phyloP scores from a whole-genome alignment of 306 rosid species.

The Quercus engelmannii region DNA sequence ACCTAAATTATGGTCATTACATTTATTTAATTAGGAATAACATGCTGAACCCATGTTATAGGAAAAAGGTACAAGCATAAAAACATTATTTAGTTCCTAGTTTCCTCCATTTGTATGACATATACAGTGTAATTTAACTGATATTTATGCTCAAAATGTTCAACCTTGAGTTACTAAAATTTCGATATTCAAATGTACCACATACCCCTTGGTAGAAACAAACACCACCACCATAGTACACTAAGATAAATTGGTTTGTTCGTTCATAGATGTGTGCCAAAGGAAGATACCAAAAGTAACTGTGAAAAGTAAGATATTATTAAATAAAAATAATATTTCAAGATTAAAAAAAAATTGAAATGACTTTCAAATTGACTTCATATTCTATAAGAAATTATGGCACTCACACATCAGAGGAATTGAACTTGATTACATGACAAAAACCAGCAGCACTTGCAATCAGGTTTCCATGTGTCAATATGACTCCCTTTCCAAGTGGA shows the following conservation, averaged over 20 bases:
- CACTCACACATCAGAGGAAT: conserved; percentile 84
- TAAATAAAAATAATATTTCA: background rate
- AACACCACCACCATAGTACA: conserved; percentile 74
- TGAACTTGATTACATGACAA: conserved; percentile 39
- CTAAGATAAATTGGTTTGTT: conserved; percentile 69
- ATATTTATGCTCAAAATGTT: background rate
- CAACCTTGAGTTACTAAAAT: background rate
- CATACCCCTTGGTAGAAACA: conserved; percentile 99
- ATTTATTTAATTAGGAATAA: background rate
- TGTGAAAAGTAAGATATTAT: conserved; percentile 29
- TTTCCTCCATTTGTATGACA: background rate
- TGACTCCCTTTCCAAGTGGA: conserved; percentile 67
- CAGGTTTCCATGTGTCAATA: conserved; percentile 77
- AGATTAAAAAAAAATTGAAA: background rate
- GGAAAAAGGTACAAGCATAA: background rate
- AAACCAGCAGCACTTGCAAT: conserved; percentile 85
- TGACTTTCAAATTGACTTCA: background rate
- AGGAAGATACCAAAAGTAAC: conserved; percentile 94
- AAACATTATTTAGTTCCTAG: background rate
- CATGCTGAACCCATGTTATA: background rate
- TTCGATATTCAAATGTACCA: background rate
- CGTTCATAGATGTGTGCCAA: conserved; percentile 96
- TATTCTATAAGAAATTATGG: background rate
- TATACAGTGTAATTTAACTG: background rate
- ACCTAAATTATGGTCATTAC: too few relatives aligned